Evolutionary conservation across 225 moss, liverwort and hornwort species (phyloP).

Genomic region (Pseudisothecium myosuroides): DNA sequence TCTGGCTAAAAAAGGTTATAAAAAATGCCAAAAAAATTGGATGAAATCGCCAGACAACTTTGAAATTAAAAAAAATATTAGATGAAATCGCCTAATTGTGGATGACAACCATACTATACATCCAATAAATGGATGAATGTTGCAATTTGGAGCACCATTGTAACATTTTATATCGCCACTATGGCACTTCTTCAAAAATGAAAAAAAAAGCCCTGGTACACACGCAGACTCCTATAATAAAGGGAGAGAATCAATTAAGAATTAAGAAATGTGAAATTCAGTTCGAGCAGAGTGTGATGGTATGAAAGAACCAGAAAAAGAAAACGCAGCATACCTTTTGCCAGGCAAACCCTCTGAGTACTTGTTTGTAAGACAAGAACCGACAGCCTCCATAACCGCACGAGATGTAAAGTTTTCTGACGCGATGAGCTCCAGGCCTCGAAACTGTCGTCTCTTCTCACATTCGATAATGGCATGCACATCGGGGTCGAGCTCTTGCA

Average conservation of each 20-base stretch:
- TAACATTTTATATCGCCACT: no score
- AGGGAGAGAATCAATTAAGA: not conserved
- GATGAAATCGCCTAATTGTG: no score
- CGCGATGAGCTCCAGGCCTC: constrained; percentile 73
- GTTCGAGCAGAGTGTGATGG: not conserved
- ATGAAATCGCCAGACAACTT: no score
- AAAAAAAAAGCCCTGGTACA: no score
- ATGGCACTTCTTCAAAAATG: no score
- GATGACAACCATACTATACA: no score
- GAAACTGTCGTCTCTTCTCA: constrained; percentile 75
- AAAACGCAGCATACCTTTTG: constrained; percentile 25
- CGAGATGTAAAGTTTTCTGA: constrained; percentile 88
- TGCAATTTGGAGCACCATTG: no score
- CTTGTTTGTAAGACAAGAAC: constrained; percentile 89
- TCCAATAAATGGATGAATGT: no score
- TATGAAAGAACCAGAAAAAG: not conserved
- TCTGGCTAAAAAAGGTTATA: no score
- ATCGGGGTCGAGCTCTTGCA: constrained; percentile 67
- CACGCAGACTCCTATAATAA: not conserved
- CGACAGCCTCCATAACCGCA: constrained; percentile 92
- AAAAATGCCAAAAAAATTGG: no score
- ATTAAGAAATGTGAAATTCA: not conserved
- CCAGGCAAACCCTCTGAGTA: constrained; percentile 89
- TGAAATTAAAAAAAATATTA: no score
- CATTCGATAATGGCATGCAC: constrained; percentile 66